Evolutionary conservation across 2,329 filamentous ascomycete species (phyloP).

Genomic region (Alternaria hordeiaustralica): DNA sequence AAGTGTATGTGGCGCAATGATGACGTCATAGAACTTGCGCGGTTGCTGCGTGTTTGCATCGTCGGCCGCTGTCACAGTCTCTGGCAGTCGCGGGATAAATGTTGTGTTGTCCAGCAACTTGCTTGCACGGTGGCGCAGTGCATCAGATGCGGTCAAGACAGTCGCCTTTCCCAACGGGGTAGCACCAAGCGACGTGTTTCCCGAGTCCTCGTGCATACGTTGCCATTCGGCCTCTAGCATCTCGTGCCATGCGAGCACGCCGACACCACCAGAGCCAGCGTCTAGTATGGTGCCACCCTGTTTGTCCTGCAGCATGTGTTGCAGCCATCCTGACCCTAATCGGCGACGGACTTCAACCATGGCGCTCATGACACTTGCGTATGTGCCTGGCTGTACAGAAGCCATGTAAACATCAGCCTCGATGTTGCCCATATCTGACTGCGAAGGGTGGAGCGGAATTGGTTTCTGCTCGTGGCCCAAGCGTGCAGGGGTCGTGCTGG

Average conservation of each 20-base stretch:
- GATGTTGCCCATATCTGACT: conserved; percentile 73
- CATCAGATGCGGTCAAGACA: conserved; percentile 77
- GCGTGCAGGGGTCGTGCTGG: conserved; percentile 67
- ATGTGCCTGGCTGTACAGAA: conserved; percentile 72
- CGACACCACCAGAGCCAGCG: conserved; percentile 75
- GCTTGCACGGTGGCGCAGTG: conserved; percentile 76
- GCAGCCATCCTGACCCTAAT: conserved; percentile 73
- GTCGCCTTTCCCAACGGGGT: conserved; percentile 74
- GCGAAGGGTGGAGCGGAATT: conserved; percentile 68
- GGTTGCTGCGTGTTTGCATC: conserved; percentile 43
- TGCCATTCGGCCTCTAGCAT: conserved; percentile 84
- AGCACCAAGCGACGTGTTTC: conserved; percentile 28
- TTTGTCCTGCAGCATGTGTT: conserved; percentile 66
- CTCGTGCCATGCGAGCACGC: conserved; percentile 76
- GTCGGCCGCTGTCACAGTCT: conserved; percentile 73
- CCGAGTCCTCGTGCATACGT: conserved; percentile 59
- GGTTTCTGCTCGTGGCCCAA: conserved; percentile 65
- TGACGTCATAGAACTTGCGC: conserved; percentile 84
- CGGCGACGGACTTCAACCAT: conserved; percentile 77
- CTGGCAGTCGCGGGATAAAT: conserved; percentile 89
- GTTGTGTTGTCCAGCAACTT: conserved; percentile 84
- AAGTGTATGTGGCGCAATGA: conserved; percentile 86
- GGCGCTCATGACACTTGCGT: conserved; percentile 70
- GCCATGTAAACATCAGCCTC: conserved; percentile 77
- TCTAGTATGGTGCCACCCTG: conserved; percentile 73